Base-by-base conservation (phyloP, 257 asterid genomes). In the Ehretia macrophylla region DNA sequence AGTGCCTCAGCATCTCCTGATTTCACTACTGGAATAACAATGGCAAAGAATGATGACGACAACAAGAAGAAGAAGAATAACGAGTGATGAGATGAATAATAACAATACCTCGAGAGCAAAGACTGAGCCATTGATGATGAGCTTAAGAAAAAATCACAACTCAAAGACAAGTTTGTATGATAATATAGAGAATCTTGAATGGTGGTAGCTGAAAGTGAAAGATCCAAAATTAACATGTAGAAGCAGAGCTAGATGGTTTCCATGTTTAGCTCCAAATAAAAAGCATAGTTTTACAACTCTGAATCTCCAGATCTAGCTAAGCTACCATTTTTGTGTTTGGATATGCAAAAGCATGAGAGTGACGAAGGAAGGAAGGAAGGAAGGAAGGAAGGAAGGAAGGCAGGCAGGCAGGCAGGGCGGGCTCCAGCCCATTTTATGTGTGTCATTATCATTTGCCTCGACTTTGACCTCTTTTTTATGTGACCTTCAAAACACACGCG, bases 1-100 rank as follows among this genome's bases (percentile, higher is more conserved):
- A 92, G 90, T 4, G 95, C 83, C 63, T 86, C 95, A 1, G 77
- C 80, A 69, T 92, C 96, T 32, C 78, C 77, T 63, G 97, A 76
- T 52, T 48, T 75, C 49, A 66, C 87, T 60, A 16, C 56, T 11
- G 80, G 76, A 19, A 76, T 40, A 39, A 62, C 22, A n/a, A n/a
- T n/a, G n/a, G n/a, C n/a, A 46, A 67, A 60, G 27, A 77, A 21
- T 46, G 71, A 50, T 23, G 78, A 60, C 39, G 68, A 48, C 27
- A 78, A 56, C 10, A 22, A 22, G 49, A 37, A 32, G 45, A 44
- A 27, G 56, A 44, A 17, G 23, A 21, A n/a, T n/a, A n/a, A n/a
- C n/a, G n/a, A n/a, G n/a, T n/a, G n/a, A n/a, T n/a, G n/a, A n/a
- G n/a, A n/a, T n/a, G n/a, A 59, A 45, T 54, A 66, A 67, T 45